Base-by-base conservation (phyloP, 2,329 filamentous ascomycete species). In the Microcyclospora tardicrescens region DNA sequence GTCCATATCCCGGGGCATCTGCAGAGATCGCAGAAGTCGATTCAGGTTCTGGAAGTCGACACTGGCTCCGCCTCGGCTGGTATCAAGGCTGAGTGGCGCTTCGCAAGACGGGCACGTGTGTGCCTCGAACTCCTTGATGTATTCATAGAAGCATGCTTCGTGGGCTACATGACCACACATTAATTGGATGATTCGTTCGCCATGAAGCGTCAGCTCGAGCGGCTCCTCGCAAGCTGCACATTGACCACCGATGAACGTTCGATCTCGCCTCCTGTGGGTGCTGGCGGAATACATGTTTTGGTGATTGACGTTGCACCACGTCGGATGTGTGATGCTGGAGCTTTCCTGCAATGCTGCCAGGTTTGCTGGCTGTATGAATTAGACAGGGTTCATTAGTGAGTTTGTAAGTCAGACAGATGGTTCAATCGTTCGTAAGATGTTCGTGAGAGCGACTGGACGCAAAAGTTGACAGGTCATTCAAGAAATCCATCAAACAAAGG, bases 61-160 rank as follows among this genome's bases (percentile, higher is more conserved):
- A 67, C 94, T 95, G 12, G 12, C 30, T 47, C 87, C 87, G 43
- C 86, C 86, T 46, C 91, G 76, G 59, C 84, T 94, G 6, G 86
- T 91, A 62, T 98, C 91, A 33, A 98, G 68, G 45, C 87, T 85
- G 37, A 98, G 66, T 14, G 91, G 86, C 47, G 87, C 83, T 67
- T 94, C 82, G 63, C 91, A 98, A 48, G 84, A 82, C 19, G 91
- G 91, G 63, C 91, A 98, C 55, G 85, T 87, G 55, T 96, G 86
- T 38, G 84, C 84, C 50, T 96, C 87, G 42, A 89, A 83, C 56
- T 95, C 89, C 55, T 84, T 83, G 53, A 98, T 93, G 58, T 93
- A 95, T 62, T 98, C 91, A 65, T 96, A 96, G 59, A 98, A 96
- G 64, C 91, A 98, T 28, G 89, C 91, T 61, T 96, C 91, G 59